Percentiles rank a stretch among this genome's conserved stretches.
Evolutionary conservation across 305 asterid species (phyloP).

Genomic region (Fraxinus angustifolia): DNA sequence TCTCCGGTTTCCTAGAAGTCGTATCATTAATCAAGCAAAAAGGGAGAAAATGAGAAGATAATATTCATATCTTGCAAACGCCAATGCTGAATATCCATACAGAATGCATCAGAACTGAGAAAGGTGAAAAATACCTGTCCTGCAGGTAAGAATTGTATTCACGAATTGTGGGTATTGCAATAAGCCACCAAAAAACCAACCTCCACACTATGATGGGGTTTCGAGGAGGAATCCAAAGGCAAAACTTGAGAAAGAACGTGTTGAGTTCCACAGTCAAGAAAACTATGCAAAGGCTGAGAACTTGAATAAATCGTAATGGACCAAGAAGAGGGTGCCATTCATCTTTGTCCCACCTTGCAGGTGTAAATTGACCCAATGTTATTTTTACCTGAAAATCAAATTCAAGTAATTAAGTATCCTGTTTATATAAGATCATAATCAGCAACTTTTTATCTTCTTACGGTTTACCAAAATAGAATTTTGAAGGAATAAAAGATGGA

Average conservation of each 20-base stretch:
- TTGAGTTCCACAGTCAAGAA: constrained; percentile 93
- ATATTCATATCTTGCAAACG: neutral
- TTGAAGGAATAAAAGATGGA: neutral
- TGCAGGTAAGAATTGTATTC: constrained; percentile 91
- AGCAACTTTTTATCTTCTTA: neutral
- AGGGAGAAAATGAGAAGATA: constrained; percentile 19
- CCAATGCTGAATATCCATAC: neutral
- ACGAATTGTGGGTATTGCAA: constrained; percentile 90
- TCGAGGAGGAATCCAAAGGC: constrained; percentile 96
- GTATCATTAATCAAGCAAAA: neutral
- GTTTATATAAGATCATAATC: neutral
- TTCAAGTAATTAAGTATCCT: neutral
- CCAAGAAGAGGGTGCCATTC: constrained; percentile 99
- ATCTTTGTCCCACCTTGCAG: constrained; percentile 97
- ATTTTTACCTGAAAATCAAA: constrained; percentile 62
- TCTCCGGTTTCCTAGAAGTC: constrained; percentile 55
- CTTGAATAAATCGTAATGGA: constrained; percentile 88
- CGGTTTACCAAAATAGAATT: neutral
- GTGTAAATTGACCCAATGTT: constrained; percentile 89
- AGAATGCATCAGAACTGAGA: neutral
- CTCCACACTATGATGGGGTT: constrained; percentile 76
- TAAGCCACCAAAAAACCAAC: constrained; percentile 93
- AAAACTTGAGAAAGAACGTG: constrained; percentile 89
- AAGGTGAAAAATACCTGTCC: constrained; percentile 56
- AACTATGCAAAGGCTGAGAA: constrained; percentile 69